phyloP scores from a whole-genome alignment of 2,329 filamentous ascomycete genomes.

The Trichoderma asperellum region DNA sequence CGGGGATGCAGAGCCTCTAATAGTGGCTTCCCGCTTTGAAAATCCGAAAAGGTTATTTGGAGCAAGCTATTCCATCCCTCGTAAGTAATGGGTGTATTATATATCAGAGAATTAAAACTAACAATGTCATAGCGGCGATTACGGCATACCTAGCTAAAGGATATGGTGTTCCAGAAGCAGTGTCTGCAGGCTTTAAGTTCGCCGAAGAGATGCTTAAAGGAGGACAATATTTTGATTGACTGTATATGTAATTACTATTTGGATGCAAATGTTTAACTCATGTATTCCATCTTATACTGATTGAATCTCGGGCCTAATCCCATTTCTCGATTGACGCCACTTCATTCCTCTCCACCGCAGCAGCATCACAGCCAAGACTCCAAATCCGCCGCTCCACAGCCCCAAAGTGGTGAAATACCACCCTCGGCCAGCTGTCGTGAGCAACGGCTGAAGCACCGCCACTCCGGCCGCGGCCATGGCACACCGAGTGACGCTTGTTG shows the following conservation, averaged over 20 bases:
- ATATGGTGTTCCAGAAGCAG: constrained; percentile 12
- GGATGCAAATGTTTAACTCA: not conserved
- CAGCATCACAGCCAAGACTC: not conserved
- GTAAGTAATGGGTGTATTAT: not conserved
- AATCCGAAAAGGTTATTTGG: constrained; percentile 22
- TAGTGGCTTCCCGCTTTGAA: constrained; percentile 9
- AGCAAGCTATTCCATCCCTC: constrained; percentile 24
- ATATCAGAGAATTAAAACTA: not conserved
- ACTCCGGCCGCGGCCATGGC: not conserved
- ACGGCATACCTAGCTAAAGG: constrained; percentile 15
- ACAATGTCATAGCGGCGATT: constrained; percentile 10
- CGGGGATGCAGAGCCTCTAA: constrained; percentile 4
- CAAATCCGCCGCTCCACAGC: not conserved
- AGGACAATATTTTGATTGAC: constrained; percentile 12
- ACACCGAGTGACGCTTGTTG: not conserved
- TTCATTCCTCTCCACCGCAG: not conserved
- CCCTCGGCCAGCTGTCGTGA: not conserved
- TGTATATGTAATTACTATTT: not conserved
- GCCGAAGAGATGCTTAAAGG: constrained; percentile 15
- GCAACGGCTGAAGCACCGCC: not conserved
- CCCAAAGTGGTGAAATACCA: constrained; percentile 1
- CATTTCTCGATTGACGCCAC: not conserved
- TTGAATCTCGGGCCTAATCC: not conserved
- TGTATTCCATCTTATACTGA: not conserved
- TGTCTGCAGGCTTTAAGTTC: constrained; percentile 23